Evolutionary conservation across 1,284 basidiomycete species (phyloP), one percentile per base, ranked within the genome.

Genomic region (Ceratobasidium papillatum): DNA sequence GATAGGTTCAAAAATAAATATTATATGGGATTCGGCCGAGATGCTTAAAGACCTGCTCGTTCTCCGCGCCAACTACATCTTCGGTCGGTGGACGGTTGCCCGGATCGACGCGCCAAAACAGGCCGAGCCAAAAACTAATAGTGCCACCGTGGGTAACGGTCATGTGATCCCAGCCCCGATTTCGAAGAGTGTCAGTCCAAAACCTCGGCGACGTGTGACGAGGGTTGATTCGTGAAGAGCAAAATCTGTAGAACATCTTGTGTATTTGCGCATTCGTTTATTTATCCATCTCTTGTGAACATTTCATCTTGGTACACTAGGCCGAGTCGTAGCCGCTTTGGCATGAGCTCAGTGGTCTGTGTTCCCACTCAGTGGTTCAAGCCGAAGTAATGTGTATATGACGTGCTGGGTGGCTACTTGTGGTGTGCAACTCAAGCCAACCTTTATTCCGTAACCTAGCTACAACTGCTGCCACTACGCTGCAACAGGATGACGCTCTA

Each of bases 21-120:
- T 98, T 47, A 85, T 95, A 69, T 88, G 87, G 74, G 96, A 96
- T 78, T 92, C 90, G 47, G 79, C 97, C 71, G 90, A 92, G 80
- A 98, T 98, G 96, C 86, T 96, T 36, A 85, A 92, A 74, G 96
- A 98, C 81, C 81, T 98, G 79, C 80, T 96, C 54, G 87, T 98
- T 32, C 87, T 98, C 52, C 84, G 96, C 69, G 90, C 88, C 19
- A 98, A 97, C 80, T 90, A 94, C 79, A 79, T 91, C 32, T 80
- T 92, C n/a, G 94, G 94, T 4, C 77, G 85, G 65, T 88, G 87
- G 87, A 78, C 69, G 38, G 78, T 72, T n/a, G 27, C 27, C 47
- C 56, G 9, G 0, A 43, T 49, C 8, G 56, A 59, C 25, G 12
- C 34, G 22, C 19, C 56, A 34, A 22, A 19, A 8, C 8, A 38